Evolutionary conservation across 1,284 basidiomycete species (phyloP).

Genomic region (Ceraceosorus guamensis): DNA sequence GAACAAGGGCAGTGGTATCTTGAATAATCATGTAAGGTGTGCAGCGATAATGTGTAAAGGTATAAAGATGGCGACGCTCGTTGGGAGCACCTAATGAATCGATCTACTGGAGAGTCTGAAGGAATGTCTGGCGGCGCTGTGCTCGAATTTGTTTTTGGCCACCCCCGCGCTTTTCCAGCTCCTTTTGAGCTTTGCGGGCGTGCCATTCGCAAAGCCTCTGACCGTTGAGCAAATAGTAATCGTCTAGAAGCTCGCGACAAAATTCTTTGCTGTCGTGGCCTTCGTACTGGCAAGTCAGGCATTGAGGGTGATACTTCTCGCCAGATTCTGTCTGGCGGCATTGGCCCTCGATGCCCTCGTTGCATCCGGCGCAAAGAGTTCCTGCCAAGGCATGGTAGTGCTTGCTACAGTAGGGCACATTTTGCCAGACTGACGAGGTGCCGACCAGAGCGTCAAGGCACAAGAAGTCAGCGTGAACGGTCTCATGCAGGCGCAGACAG

Average conservation of each 20-base stretch:
- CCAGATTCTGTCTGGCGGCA: constrained; percentile 35
- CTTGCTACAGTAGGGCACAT: constrained; percentile 31
- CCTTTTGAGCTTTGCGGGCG: constrained; percentile 17
- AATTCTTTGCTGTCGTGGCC: constrained; percentile 8
- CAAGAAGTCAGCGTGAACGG: no score
- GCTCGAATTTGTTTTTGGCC: constrained; percentile 17
- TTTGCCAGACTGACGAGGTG: constrained; percentile 17
- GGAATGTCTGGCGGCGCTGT: constrained; percentile 27
- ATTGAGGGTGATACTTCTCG: constrained; percentile 29
- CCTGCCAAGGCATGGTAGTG: constrained; percentile 31
- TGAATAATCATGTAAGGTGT: no score
- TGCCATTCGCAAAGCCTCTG: constrained; percentile 30
- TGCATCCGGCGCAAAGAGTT: constrained; percentile 30
- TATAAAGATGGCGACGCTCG: no score
- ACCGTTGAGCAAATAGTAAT: constrained; percentile 22
- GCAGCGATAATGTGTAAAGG: no score
- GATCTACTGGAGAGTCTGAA: constrained; percentile 13
- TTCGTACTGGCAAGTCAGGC: constrained; percentile 30
- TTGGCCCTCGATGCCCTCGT: constrained; percentile 30
- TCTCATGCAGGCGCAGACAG: no score
- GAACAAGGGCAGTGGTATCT: no score
- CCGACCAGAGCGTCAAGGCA: no score
- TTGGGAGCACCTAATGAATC: no score
- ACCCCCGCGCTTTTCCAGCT: constrained; percentile 16
- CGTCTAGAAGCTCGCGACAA: constrained; percentile 14